phyloP scores from a whole-genome alignment of 75 land plant species.

The Ceratopteris richardii region DNA sequence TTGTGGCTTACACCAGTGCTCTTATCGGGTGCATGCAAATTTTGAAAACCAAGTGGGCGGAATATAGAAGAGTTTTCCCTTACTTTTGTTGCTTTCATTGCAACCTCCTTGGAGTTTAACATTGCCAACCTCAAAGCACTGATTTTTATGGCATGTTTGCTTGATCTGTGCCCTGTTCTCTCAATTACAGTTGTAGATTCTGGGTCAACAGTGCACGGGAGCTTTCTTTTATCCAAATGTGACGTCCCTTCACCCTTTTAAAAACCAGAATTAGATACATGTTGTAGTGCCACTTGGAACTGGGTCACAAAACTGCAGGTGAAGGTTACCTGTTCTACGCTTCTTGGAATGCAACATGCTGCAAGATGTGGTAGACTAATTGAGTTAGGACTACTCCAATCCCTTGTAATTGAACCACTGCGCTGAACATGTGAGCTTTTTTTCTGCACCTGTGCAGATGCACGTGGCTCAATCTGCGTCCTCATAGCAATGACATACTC shows the following conservation, averaged over 20 bases:
- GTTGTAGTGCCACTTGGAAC: too few relatives aligned
- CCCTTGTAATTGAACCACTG: conserved; percentile 44
- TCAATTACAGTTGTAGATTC: conserved; percentile 25
- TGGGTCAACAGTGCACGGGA: conserved; percentile 59
- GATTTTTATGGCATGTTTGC: conserved; percentile 34
- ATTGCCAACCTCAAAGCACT: conserved; percentile 67
- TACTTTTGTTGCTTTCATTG: conserved; percentile 54
- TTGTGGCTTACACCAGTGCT: too few relatives aligned
- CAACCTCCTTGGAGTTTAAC: conserved; percentile 48
- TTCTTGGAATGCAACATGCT: conserved; percentile 56
- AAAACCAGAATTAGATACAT: not conserved
- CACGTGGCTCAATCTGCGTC: conserved; percentile 45
- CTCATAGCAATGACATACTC: conserved; percentile 80
- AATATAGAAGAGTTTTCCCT: conserved; percentile 59
- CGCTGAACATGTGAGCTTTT: conserved; percentile 36
- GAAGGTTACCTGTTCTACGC: too few relatives aligned
- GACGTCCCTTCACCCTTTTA: conserved; percentile 57
- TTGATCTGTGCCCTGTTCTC: conserved; percentile 23
- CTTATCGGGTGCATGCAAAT: too few relatives aligned
- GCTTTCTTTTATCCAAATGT: conserved; percentile 36
- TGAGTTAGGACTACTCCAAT: conserved; percentile 49
- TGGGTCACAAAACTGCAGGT: not conserved
- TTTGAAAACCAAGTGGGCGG: conserved; percentile 24
- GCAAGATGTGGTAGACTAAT: conserved; percentile 52
- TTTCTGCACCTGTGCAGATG: conserved; percentile 25